phyloP scores from a whole-genome alignment of 495 filamentous ascomycete species.

The Astrothelium macrocarpum region DNA sequence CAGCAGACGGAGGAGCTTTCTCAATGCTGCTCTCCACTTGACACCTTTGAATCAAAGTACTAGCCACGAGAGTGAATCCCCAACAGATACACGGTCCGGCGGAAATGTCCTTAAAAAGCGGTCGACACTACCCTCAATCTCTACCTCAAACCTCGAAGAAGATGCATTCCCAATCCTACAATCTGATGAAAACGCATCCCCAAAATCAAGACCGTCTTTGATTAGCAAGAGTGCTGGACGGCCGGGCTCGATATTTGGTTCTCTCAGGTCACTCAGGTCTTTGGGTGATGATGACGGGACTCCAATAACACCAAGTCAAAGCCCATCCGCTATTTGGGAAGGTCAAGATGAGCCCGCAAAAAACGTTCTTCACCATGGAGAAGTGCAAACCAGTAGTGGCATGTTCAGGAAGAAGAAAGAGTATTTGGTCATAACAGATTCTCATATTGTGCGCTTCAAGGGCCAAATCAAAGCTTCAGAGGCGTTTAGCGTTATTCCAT shows the following conservation, averaged over 20 bases:
- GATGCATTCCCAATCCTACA: neutral
- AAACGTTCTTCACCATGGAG: conserved; percentile 56
- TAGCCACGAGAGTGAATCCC: neutral
- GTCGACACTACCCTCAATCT: neutral
- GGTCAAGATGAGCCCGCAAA: conserved; percentile 27
- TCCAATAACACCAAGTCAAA: conserved; percentile 28
- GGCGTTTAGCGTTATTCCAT: conserved; percentile 37
- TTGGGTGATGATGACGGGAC: conserved; percentile 41
- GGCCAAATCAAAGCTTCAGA: conserved; percentile 61
- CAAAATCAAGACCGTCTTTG: conserved; percentile 5
- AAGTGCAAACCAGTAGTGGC: conserved; percentile 69
- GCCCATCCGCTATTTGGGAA: conserved; percentile 23
- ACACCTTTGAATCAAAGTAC: neutral
- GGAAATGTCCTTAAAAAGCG: neutral
- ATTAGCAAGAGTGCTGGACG: conserved; percentile 29
- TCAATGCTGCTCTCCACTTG: conserved; percentile 1
- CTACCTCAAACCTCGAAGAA: conserved; percentile 7
- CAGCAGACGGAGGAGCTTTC: neutral
- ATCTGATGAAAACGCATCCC: conserved; percentile 8
- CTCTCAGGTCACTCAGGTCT: conserved; percentile 44
- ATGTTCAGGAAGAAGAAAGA: conserved; percentile 80
- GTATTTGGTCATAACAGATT: conserved; percentile 83
- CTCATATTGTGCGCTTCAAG: conserved; percentile 74
- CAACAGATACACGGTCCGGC: neutral
- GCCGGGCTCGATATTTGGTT: conserved; percentile 47